These are phyloP conservation scores for Cadophora gregata DNA, from an alignment of 2,329 filamentous ascomycete species.

Conservation along the genomic window DNA sequence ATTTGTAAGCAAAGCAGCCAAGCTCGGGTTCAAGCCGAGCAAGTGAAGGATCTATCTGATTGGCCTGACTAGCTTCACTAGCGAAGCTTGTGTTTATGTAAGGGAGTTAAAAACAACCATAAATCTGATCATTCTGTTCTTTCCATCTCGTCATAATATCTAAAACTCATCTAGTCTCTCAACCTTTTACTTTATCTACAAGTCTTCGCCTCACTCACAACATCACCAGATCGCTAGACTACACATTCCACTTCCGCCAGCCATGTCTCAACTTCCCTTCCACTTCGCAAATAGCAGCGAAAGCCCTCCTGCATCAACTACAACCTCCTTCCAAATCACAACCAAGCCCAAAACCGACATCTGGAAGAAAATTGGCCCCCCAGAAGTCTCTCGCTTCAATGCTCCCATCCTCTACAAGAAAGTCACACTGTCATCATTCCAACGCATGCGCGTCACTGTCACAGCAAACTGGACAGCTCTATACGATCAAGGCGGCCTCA, in stretches of 20 bases:
- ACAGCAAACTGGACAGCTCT: not conserved
- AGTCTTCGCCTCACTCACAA: no score
- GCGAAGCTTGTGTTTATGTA: not conserved
- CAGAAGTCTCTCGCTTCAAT: slow-evolving; percentile 7
- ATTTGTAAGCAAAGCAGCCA: not conserved
- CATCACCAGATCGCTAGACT: not conserved
- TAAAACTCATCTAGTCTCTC: not conserved
- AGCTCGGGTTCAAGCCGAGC: slow-evolving; percentile 4
- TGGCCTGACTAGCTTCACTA: not conserved
- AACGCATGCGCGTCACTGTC: slow-evolving; percentile 3
- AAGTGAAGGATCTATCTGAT: not conserved
- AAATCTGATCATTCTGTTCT: not conserved
- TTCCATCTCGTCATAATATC: not conserved
- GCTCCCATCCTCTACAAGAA: slow-evolving; percentile 2
- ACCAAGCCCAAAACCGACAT: not conserved
- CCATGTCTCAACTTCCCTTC: not conserved
- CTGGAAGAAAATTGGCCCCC: not conserved
- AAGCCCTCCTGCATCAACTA: not conserved
- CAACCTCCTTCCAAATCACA: not conserved
- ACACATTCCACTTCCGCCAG: not conserved
- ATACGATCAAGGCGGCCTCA: not conserved
- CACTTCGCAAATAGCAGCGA: not conserved
- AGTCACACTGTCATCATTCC: not conserved
- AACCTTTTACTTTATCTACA: not conserved
- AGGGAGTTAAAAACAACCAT: not conserved